Base-by-base conservation (phyloP, 2,329 filamentous ascomycete genomes). In the Graphiopsis chlorocephala region DNA sequence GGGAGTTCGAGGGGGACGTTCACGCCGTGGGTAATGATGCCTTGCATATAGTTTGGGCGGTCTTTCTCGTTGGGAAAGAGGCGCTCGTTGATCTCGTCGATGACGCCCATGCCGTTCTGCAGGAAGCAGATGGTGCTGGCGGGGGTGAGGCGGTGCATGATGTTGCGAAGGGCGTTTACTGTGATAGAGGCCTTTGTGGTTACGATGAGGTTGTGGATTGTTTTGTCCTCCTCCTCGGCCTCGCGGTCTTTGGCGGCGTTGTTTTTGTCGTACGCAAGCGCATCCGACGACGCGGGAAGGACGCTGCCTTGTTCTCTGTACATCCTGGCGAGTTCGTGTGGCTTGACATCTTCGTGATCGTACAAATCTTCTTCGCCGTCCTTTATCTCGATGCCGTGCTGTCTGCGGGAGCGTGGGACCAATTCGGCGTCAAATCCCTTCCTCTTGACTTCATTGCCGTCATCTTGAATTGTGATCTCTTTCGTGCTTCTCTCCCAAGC, bases 91-190 rank as follows among this genome's bases (percentile, higher is more conserved):
- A 97, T 83, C 57, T 88, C 84, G 57, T 98, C 93, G n/a, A 92
- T 82, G 1, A 92, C 81, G 0, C 95, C 94, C 77, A 98, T 86
- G 0, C 93, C 92, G 67, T 94, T 91, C 64, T 92, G 90, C 64
- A 96, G 76, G 63, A 96, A 85, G 65, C 90, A 87, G 8, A 97
- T 84, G 0, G 91, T 90, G 1, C 90, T 92, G 29, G 86, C 80
- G 2, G 84, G 80, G 50, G 85, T 83, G n/a, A 96, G 78, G 11
- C 91, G 85, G 67, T 87, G 83, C 2, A 88, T 83, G 61, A 96
- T 85, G 1, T 85, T 78, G 7, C 85, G 80, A 15, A 97, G 77
- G 47, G 90, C 89, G 1, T 83, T 79, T n/a, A 91, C 76, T 0
- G 91, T 90, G 42, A 85, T 79, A 2, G 85, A 80, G 0, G 92